These are phyloP conservation scores for Hansfordia pulvinata DNA, from an alignment of 2,329 filamentous ascomycete species.

Conservation along the genomic window DNA sequence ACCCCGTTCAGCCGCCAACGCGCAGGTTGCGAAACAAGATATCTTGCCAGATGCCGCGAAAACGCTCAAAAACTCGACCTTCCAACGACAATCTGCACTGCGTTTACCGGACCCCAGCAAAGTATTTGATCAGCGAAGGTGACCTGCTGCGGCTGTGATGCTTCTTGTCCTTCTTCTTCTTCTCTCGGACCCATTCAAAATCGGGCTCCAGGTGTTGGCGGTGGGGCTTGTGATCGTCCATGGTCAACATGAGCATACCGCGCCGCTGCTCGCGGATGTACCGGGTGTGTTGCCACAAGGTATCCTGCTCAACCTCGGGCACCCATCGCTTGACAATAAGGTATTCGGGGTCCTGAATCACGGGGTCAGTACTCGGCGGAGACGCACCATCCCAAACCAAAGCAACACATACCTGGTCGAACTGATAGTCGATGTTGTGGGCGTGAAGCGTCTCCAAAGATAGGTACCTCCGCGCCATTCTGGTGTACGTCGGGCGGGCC, in stretches of 20 bases:
- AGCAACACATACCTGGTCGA: slow-evolving; percentile 33
- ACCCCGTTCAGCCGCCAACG: too few species aligned
- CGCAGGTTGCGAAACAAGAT: too few species aligned
- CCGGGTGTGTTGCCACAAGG: slow-evolving; percentile 59
- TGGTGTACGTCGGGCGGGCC: slow-evolving; percentile 42
- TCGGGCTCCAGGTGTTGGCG: slow-evolving; percentile 23
- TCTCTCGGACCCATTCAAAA: slow-evolving; percentile 39
- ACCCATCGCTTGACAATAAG: slow-evolving; percentile 64
- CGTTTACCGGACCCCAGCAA: slow-evolving; percentile 35
- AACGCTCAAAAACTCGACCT: background rate
- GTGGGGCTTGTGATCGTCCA: slow-evolving; percentile 30
- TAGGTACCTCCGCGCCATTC: slow-evolving; percentile 47
- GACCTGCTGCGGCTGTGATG: slow-evolving; percentile 42
- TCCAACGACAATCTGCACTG: slow-evolving; percentile 2
- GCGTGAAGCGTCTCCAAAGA: slow-evolving; percentile 46
- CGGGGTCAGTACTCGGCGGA: slow-evolving; percentile 11
- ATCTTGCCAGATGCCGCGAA: too few species aligned
- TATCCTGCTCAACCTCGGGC: slow-evolving; percentile 55
- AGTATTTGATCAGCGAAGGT: slow-evolving; percentile 40
- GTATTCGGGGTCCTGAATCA: slow-evolving; percentile 47
- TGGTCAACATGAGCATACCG: slow-evolving; percentile 26
- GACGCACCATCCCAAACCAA: background rate
- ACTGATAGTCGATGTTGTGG: slow-evolving; percentile 42
- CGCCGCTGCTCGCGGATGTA: slow-evolving; percentile 42
- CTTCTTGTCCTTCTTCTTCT: slow-evolving; percentile 45